Evolutionary conservation across 179 eudicot genomes (phyloP).

Genomic region (Beta macrorhiza): DNA sequence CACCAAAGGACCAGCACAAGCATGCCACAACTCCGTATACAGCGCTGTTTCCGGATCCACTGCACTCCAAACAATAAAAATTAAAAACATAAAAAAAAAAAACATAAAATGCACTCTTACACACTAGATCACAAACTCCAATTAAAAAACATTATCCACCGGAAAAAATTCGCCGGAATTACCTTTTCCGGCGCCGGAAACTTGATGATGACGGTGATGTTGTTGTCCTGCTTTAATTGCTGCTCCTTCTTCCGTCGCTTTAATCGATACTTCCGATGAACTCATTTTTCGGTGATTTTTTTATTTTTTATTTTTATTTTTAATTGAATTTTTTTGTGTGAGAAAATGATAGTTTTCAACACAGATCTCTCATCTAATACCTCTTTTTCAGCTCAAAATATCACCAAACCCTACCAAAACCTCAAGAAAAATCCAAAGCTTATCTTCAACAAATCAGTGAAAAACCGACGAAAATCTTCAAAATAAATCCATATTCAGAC

Average conservation of each 20-base stretch:
- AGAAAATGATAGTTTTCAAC: not conserved
- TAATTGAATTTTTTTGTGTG: not conserved
- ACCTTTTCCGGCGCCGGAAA: slow-evolving; percentile 10
- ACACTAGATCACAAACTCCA: slow-evolving; percentile 8
- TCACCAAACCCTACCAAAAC: slow-evolving; percentile 13
- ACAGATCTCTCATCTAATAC: slow-evolving; percentile 60
- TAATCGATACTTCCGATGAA: slow-evolving; percentile 51
- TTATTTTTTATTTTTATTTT: not conserved
- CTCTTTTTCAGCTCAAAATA: not conserved
- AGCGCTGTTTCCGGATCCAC: slow-evolving; percentile 71
- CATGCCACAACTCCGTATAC: slow-evolving; percentile 87
- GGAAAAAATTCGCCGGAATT: slow-evolving; percentile 11
- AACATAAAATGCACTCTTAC: not conserved
- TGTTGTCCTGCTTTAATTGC: not conserved
- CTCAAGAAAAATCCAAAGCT: not conserved
- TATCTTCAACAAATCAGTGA: not conserved
- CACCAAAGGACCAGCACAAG: slow-evolving; percentile 97
- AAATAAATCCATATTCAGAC: too few relatives aligned
- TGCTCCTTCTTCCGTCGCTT: slow-evolving; percentile 22
- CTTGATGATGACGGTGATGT: not conserved
- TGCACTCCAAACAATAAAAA: slow-evolving; percentile 23
- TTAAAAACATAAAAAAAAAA: not conserved
- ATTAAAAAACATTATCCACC: slow-evolving; percentile 1
- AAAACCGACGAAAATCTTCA: too few relatives aligned
- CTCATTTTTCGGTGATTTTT: slow-evolving; percentile 35